Base-by-base conservation (phyloP, 495 filamentous ascomycete species). In the Neurospora terricola region DNA sequence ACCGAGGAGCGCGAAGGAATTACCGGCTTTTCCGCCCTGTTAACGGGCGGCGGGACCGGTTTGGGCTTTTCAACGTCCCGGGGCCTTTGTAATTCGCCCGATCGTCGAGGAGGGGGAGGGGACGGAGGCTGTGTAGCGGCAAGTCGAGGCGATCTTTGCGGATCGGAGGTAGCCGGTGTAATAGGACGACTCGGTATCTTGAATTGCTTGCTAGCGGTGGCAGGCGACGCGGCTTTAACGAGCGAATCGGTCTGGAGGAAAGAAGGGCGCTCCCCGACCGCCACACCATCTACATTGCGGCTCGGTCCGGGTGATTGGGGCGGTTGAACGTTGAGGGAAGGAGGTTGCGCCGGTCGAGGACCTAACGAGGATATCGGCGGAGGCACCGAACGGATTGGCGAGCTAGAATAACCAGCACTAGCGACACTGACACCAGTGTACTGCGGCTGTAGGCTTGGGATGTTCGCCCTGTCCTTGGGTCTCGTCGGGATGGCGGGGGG, bases 1-100 rank as follows among this genome's bases (percentile, higher is more conserved):
- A 79, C 76, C 12, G 80, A 76, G 27, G 76, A 72, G 5, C 79
- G 75, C 8, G 72, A 82, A 81, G 54, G 85, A 82, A 76, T 94
- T 86, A 81, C 89, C 5, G 94, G 94, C 81, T 97, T 98, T 23
- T 91, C 90, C 43, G 90, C 89, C 62, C 96, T 88, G 76, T 96
- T 96, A 38, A 93, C 86, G 7, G 91, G 91, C 16, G 96, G 92
- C 40, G 81, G 84, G 66, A 85, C 77, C 10, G 82, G 72, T 66
- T 73, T 83, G 27, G 71, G 59, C 40, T 78, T 82, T 72, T 75
- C 83, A 39, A 75, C 40, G 37, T 82, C 83, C 16, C 80, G 77
- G 0, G 87, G 84, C 75, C 86, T 77, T 54, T 81, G 78, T 0
- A 87, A 72, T 74, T 88, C 87, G 30, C 77, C 84, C 69, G 87